Conservation (phyloP, 2,329 filamentous ascomycete species). For the Colletotrichum sp. region DNA sequence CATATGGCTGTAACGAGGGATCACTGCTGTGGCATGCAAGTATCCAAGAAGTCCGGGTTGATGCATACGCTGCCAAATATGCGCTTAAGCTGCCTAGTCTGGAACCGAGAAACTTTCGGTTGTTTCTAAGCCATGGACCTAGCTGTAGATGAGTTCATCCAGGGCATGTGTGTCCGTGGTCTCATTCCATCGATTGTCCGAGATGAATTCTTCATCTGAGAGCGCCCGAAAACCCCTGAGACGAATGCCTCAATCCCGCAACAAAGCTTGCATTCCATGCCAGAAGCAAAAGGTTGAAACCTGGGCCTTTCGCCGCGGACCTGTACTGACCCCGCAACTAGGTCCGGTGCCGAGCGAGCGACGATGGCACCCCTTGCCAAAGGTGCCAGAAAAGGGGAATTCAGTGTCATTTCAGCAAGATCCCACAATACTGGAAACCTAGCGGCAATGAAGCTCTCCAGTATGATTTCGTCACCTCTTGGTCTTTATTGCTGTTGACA, state of each 20-base stretch:
- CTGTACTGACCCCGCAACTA: neutral
- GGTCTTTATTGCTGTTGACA: neutral
- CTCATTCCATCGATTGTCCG: neutral
- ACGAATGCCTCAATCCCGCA: neutral
- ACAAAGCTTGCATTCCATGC: neutral
- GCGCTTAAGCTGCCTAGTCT: neutral
- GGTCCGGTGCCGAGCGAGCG: neutral
- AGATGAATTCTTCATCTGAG: neutral
- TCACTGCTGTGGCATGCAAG: neutral
- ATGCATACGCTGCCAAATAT: neutral
- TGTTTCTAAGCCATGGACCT: neutral
- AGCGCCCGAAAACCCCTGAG: neutral
- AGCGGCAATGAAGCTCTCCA: neutral
- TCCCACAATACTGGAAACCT: neutral
- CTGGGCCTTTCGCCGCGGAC: neutral
- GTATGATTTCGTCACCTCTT: neutral
- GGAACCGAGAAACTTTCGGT: neutral
- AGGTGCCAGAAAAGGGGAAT: neutral
- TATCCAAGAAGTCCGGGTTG: rapidly evolving
- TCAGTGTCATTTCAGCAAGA: neutral
- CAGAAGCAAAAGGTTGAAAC: neutral
- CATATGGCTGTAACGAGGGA: neutral
- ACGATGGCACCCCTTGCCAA: neutral
- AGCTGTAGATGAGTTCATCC: neutral
- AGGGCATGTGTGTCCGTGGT: neutral